Evolutionary conservation across 208 protist species (phyloP).

Genomic region (Trypanosoma cruzi): DNA sequence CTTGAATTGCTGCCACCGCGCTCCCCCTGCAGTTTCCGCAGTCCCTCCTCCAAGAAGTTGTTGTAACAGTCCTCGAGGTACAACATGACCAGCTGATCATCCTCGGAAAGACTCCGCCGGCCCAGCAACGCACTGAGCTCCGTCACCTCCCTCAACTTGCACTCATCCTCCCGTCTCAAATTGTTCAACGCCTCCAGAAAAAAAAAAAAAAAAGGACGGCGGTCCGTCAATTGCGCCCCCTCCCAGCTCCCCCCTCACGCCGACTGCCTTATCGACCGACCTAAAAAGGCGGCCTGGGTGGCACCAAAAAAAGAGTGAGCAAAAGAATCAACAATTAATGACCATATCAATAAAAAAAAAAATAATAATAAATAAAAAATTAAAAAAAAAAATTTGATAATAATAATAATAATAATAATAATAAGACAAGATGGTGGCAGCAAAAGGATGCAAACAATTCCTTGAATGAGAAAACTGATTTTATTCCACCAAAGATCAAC

Average conservation of each 20-base stretch:
- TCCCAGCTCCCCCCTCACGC: too few species aligned
- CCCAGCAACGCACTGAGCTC: conserved; percentile 14
- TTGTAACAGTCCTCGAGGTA: conserved; percentile 28
- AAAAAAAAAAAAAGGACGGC: neutral
- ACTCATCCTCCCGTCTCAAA: conserved; percentile 28
- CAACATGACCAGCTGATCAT: conserved; percentile 19
- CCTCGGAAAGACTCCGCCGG: conserved; percentile 19
- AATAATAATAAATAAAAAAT: too few species aligned
- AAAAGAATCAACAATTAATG: too few species aligned
- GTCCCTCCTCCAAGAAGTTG: conserved; percentile 24
- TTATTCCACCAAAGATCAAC: neutral
- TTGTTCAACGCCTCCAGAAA: neutral
- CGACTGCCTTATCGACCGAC: too few species aligned
- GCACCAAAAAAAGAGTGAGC: too few species aligned
- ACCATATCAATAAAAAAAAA: too few species aligned
- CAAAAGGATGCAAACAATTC: neutral
- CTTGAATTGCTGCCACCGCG: neutral
- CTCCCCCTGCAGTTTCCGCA: conserved; percentile 19
- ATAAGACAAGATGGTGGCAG: too few species aligned
- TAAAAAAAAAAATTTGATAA: neutral
- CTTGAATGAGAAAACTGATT: neutral
- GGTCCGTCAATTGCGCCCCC: neutral
- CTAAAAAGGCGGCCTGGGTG: too few species aligned
- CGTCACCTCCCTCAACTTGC: conserved; percentile 14
- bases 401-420: too few species aligned